Conservation (phyloP, 2,329 filamentous ascomycete species). For the Nemania sp. region DNA sequence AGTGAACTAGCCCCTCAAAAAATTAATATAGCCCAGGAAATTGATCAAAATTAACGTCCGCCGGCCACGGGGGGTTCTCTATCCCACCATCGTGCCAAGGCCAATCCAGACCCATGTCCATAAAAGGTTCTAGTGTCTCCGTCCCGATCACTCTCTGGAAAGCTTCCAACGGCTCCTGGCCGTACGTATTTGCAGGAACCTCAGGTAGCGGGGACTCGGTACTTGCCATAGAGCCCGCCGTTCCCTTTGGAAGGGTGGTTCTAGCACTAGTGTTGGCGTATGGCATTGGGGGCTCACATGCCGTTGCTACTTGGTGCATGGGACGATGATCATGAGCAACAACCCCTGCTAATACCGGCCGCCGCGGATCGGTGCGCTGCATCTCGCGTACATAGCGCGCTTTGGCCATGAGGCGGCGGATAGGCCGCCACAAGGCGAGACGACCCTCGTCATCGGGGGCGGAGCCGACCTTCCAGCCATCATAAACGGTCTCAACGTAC, state of each 20-base stretch:
- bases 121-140: slow-evolving; percentile 5
- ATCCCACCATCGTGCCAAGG: slow-evolving; percentile 10
- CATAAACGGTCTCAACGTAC: slow-evolving; percentile 22
- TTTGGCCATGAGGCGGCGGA: slow-evolving; percentile 37
- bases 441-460: slow-evolving; percentile 34
- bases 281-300: not conserved
- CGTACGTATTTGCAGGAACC: not conserved
- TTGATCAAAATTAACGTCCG: not conserved
- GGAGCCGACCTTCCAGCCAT: slow-evolving; percentile 41
- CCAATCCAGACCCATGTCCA: slow-evolving; percentile 12
- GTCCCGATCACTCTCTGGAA: slow-evolving; percentile 18
- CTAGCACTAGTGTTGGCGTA: not conserved
- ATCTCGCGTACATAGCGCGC: slow-evolving; percentile 36
- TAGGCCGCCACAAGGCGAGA: slow-evolving; percentile 29
- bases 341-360: not conserved
- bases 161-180: slow-evolving; percentile 3
- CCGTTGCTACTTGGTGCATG: not conserved
- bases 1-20: not conserved
- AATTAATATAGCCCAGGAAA: not conserved
- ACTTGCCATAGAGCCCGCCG: not conserved
- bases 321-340: not conserved
- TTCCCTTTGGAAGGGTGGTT: not conserved
- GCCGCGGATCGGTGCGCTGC: slow-evolving; percentile 18
- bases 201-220: not conserved
- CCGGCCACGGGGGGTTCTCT: slow-evolving; percentile 1